Evolutionary conservation across 805 yeast species (phyloP).

Genomic region (Wickerhamiella brachini): DNA sequence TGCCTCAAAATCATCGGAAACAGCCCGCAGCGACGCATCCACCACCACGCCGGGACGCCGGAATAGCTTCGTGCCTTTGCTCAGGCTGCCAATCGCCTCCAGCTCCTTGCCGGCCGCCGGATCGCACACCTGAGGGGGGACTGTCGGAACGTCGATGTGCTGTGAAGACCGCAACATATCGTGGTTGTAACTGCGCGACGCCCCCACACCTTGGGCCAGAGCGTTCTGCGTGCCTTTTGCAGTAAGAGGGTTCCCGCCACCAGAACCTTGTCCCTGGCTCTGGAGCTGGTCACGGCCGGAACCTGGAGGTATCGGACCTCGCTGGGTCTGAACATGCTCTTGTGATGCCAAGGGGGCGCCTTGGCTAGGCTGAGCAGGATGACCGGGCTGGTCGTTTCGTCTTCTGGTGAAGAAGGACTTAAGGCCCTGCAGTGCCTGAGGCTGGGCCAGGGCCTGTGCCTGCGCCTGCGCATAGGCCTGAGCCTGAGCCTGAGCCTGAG

Average conservation of each 20-base stretch:
- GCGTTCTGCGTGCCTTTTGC: neutral
- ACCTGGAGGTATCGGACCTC: too few species aligned
- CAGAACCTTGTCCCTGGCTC: neutral
- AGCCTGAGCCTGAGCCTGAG: neutral
- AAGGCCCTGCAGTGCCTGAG: neutral
- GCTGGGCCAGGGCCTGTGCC: neutral
- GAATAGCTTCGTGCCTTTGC: neutral
- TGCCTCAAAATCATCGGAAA: constrained; percentile 5
- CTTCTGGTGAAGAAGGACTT: constrained; percentile 2
- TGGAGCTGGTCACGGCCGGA: neutral
- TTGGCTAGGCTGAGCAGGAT: neutral
- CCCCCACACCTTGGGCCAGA: neutral
- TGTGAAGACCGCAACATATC: neutral
- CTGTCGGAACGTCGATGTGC: neutral
- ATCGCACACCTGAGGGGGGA: neutral
- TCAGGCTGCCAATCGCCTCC: neutral
- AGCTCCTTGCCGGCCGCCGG: neutral
- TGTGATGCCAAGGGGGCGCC: too few species aligned
- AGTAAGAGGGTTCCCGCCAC: neutral
- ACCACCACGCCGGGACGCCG: neutral
- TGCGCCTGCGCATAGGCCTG: neutral
- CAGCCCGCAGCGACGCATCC: neutral
- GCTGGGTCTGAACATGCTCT: too few species aligned
- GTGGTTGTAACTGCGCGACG: neutral
- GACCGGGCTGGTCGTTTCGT: neutral